Evolutionary conservation across 495 filamentous ascomycete species (phyloP), one percentile per base, ranked within the genome.

Genomic region (Penicillium psychrofluorescens): DNA sequence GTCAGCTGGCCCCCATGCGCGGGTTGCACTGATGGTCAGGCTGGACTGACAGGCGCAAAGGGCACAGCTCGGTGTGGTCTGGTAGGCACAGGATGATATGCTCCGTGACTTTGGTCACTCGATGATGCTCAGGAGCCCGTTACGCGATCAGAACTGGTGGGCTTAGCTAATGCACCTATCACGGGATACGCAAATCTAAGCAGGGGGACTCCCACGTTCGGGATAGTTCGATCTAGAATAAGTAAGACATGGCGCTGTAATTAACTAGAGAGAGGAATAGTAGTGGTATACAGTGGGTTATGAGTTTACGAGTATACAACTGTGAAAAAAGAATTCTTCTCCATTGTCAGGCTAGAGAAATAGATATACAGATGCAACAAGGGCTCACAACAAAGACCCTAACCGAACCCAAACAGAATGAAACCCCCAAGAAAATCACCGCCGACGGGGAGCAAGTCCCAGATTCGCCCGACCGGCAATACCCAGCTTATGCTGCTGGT

Each of bases 401-500:
- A 34, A 35, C 37, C 37, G 43, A 38, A 43, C 29, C 36, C 37
- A 43, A 37, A 40, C 36, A 38, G n/a, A 40, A 46, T 8, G 45
- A 46, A 11, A 52, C 22, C 39, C 14, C 38, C 16, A 41, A 30
- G 34, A 31, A 29, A 11, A 29, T 48, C 52, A 62, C 15, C 54
- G 51, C 22, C 59, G 54, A 42, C 54, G 48, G 44, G 44, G 40
- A 15, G 44, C 38, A 41, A 64, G 47, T 13, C 56, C 51, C 58
- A 94, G 48, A 63, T 96, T 96, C 8, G 83, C 79, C 52, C 90
- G 75, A 11, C 79, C 73, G 6, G 75, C 71, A 38, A 88, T 83
- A 58, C 76, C 88, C 46, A 79, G 57, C 75, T 86, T 87, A 62
- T 96, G 88, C 22, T 90, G 58, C 40, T 67, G 63, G 44, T 74